Conservation (phyloP, 139 green algal species). For the Chlamydomonas schloesseri region DNA sequence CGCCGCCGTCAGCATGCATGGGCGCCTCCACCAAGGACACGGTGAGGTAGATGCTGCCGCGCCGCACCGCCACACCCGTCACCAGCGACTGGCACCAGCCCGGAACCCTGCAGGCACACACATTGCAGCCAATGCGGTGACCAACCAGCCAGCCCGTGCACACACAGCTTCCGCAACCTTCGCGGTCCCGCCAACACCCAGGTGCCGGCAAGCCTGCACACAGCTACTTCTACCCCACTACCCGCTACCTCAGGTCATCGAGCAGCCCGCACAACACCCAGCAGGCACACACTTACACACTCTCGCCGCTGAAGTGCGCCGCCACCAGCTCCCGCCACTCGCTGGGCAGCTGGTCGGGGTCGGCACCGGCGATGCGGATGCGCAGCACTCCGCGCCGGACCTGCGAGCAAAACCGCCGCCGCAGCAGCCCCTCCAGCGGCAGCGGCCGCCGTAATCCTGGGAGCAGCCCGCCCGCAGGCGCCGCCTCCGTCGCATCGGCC, state of each 20-base stretch:
- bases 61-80: not conserved
- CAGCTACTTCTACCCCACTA: too few species aligned
- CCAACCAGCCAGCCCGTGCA: too few species aligned
- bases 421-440: too few species aligned
- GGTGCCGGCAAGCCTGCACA: too few species aligned
- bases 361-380: not conserved
- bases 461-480: too few species aligned
- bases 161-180: too few species aligned
- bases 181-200: too few species aligned
- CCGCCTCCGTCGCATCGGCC: too few species aligned
- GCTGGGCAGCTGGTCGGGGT: not conserved
- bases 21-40: constrained; percentile 16
- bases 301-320: not conserved
- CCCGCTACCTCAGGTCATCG: too few species aligned
- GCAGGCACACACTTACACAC: not conserved
- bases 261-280: not conserved
- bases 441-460: too few species aligned
- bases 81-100: not conserved
- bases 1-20: not conserved
- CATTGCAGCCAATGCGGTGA: too few species aligned
- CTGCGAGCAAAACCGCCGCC: too few species aligned
- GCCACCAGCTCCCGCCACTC: constrained; percentile 12
- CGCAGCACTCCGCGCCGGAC: not conserved
- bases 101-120: not conserved
- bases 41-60: constrained; percentile 30